Percentiles rank a stretch among this genome's conserved stretches.
Evolutionary conservation across 2,329 filamentous ascomycete species (phyloP).

Genomic region (Pyrenophora tritici-repentis): DNA sequence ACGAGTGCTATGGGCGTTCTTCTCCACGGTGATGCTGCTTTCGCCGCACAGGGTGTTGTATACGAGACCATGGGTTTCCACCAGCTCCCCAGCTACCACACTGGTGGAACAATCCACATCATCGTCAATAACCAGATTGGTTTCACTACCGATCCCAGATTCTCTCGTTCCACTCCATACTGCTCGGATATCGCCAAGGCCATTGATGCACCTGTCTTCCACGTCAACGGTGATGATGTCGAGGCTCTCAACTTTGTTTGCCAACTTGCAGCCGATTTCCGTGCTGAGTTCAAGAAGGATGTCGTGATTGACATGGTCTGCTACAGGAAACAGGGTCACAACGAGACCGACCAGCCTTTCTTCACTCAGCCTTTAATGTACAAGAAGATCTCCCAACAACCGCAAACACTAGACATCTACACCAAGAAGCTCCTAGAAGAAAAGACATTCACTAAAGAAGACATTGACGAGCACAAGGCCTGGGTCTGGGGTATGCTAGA

Average conservation of each 20-base stretch:
- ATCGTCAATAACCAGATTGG: slow-evolving; percentile 99
- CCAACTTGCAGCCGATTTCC: slow-evolving; percentile 96
- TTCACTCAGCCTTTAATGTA: slow-evolving; percentile 99
- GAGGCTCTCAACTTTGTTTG: slow-evolving; percentile 98
- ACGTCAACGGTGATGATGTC: slow-evolving; percentile 98
- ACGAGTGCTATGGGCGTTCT: slow-evolving; percentile 92
- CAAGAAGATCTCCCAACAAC: slow-evolving; percentile 89
- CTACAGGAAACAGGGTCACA: slow-evolving; percentile 99
- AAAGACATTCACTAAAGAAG: slow-evolving; percentile 94
- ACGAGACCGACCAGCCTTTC: slow-evolving; percentile 98
- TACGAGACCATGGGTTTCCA: slow-evolving; percentile 99
- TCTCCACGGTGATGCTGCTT: slow-evolving; percentile 95
- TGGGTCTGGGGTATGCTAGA: slow-evolving; percentile 99
- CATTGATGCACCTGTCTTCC: slow-evolving; percentile 97
- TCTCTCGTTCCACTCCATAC: slow-evolving; percentile 95
- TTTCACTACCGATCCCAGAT: slow-evolving; percentile 98
- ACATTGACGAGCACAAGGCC: slow-evolving; percentile 98
- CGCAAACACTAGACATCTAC: slow-evolving; percentile 87
- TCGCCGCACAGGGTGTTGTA: slow-evolving; percentile 94
- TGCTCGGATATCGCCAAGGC: slow-evolving; percentile 99
- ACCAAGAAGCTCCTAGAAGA: slow-evolving; percentile 88
- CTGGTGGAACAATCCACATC: slow-evolving; percentile 94
- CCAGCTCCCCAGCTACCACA: slow-evolving; percentile 92
- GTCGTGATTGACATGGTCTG: slow-evolving; percentile 98
- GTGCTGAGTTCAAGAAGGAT: slow-evolving; percentile 97